Conservation (phyloP, 2,329 filamentous ascomycete genomes). For the Pyrenophora tritici-repentis region DNA sequence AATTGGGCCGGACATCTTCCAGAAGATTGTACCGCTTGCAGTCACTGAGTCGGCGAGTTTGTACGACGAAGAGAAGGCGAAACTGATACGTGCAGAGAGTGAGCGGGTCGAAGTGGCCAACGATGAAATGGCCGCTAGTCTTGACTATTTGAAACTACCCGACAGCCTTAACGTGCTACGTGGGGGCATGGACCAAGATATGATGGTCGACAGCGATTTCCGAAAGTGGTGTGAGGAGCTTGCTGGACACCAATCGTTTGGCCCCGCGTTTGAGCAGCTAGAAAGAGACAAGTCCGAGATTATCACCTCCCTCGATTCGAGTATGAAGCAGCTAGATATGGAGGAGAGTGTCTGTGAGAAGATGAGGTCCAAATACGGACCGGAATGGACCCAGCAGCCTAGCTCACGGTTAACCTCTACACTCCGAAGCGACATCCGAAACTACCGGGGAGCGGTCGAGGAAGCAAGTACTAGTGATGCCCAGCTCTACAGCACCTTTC, state of each 20-base stretch:
- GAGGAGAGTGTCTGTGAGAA: conserved; percentile 98
- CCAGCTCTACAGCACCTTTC: conserved; percentile 79
- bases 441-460: conserved; percentile 85
- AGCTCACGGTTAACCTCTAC: conserved; percentile 89
- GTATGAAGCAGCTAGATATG: conserved; percentile 88
- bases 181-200: conserved; percentile 87
- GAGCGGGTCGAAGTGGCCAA: conserved; percentile 93
- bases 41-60: conserved; percentile 96
- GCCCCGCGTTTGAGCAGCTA: conserved; percentile 77
- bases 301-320: conserved; percentile 72
- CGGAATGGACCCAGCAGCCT: conserved; percentile 96
- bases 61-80: conserved; percentile 98
- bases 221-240: conserved; percentile 92
- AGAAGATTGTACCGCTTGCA: conserved; percentile 93
- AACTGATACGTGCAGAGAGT: conserved; percentile 88
- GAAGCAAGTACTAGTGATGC: conserved; percentile 86
- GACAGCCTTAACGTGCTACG: conserved; percentile 89
- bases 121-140: conserved; percentile 90
- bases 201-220: conserved; percentile 88
- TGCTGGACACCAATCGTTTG: conserved; percentile 80
- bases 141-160: conserved; percentile 91
- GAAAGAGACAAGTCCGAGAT: conserved; percentile 78
- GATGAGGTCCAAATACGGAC: conserved; percentile 96
- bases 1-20: conserved; percentile 94
- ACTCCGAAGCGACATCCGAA: conserved; percentile 81